Conservation (phyloP, 2,329 filamentous ascomycete species). For the Colletotrichum gloeosporioides region DNA sequence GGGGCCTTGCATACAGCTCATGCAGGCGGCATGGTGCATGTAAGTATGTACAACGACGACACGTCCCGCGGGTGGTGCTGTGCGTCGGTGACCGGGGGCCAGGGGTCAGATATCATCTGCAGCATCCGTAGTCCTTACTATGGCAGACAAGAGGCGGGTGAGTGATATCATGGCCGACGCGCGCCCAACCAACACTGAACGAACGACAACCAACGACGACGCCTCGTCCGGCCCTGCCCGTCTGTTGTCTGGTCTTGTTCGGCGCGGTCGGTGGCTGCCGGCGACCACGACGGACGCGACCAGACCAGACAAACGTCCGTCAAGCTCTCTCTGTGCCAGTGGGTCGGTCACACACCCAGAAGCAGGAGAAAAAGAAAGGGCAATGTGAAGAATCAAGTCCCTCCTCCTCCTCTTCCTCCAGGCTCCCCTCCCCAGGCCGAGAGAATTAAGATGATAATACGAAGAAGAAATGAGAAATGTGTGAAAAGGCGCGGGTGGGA, state of each 20-base stretch:
- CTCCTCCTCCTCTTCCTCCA: not conserved
- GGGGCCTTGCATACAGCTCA: slow-evolving; percentile 20
- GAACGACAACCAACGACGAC: not conserved
- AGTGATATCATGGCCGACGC: slow-evolving; percentile 8
- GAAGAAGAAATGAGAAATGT: slow-evolving; percentile 20
- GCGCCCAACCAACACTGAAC: not conserved
- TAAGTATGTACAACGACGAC: slow-evolving; percentile 1
- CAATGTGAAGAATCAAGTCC: not conserved
- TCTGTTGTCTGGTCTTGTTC: not conserved
- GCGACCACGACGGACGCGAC: not conserved
- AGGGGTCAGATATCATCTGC: slow-evolving; percentile 14
- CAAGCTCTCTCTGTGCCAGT: not conserved
- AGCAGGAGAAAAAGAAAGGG: not conserved
- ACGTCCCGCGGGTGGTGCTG: slow-evolving; percentile 20
- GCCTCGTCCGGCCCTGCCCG: not conserved
- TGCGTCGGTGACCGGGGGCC: slow-evolving; percentile 1
- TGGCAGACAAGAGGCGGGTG: not conserved
- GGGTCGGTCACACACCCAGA: not conserved
- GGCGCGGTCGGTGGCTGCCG: not conserved
- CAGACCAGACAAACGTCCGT: not conserved
- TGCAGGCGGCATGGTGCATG: slow-evolving; percentile 19
- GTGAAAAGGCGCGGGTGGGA: slow-evolving; percentile 3
- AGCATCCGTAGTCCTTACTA: not conserved
- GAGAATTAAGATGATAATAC: slow-evolving; percentile 4
- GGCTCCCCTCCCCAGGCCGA: not conserved